Evolutionary conservation across 257 asterid species (phyloP), one percentile per base, ranked within the genome.

Genomic region (Nyctanthes arbortristis): DNA sequence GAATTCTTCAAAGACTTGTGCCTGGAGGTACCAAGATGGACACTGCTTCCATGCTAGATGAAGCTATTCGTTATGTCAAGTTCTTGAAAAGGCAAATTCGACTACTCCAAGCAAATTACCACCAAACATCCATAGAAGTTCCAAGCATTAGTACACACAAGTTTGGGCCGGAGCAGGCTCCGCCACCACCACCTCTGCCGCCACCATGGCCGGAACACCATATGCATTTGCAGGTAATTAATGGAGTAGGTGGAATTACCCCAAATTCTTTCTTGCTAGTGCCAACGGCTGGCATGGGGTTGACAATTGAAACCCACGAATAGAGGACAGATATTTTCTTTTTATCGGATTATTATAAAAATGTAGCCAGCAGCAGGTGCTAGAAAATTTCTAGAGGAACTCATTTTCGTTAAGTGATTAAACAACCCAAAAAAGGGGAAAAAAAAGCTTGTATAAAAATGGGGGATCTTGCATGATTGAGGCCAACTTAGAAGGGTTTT

Each of bases 1-100:
- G 96, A 25, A 87, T 89, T 27, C 74, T 92, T 45, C 98, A 92
- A 47, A 78, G 97, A 11, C 89, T 92, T 0, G 97, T 92, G 7
- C 98, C 97, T 0, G 98, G 98, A 0, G 98, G 98, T 3, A 84
- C 94, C 0, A 92, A 92, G 33, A 83, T 92, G 94, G 98, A 92
- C 77, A 92, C 96, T 0, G 96, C 96, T 0, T 84, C 98, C 8
- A 92, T 92, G 98, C 75, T 92, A 1, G 98, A 89, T 12, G 98
- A 89, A 64, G 97, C 97, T 29, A 83, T 89, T 60, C 87, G 97
- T n/a, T 92, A 89, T 30, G 96, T 88, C 5, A 92, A 86, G 84
- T 92, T 89, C 78, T 66, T 92, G 73, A 89, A 92, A 64, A 70
- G 91, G 2, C 98, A 89, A 85, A 84, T 92, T 49, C 89, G 90